phyloP scores from a whole-genome alignment of 352 stramenopile species.

The Phytophthora sansomeana region DNA sequence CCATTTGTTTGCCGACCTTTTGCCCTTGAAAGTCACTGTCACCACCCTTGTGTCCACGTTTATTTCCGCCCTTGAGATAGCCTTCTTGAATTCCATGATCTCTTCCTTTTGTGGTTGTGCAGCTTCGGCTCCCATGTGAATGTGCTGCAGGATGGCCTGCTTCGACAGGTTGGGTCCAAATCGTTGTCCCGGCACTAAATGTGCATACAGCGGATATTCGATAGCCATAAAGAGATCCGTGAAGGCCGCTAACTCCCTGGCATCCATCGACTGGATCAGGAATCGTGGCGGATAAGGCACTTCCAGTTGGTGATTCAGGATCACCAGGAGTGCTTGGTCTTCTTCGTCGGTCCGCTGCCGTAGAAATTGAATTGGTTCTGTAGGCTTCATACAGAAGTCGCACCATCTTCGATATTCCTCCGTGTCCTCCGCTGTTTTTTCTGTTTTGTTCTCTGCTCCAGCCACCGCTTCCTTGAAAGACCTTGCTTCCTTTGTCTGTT shows the following conservation, averaged over 20 bases:
- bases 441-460: no score
- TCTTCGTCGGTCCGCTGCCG: no score
- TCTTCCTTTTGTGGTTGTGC: neutral
- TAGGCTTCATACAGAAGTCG: no score
- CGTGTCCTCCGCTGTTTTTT: no score
- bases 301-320: no score
- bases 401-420: no score
- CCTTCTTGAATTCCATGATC: neutral
- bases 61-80: neutral
- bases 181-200: conserved; percentile 2
- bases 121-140: neutral
- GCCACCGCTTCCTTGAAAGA: no score
- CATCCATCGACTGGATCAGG: conserved; percentile 10
- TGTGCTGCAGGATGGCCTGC: neutral
- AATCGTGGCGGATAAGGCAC: no score
- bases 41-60: neutral
- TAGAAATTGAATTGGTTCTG: no score
- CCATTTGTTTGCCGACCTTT: neutral
- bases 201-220: conserved; percentile 18
- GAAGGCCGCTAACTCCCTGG: neutral
- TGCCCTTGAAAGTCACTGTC: neutral
- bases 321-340: no score
- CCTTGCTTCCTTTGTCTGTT: no score
- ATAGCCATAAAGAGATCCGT: conserved; percentile 10
- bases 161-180: neutral